Conservation (phyloP, 805 yeast genomes). For the Wickerhamiella alocasiicola region DNA sequence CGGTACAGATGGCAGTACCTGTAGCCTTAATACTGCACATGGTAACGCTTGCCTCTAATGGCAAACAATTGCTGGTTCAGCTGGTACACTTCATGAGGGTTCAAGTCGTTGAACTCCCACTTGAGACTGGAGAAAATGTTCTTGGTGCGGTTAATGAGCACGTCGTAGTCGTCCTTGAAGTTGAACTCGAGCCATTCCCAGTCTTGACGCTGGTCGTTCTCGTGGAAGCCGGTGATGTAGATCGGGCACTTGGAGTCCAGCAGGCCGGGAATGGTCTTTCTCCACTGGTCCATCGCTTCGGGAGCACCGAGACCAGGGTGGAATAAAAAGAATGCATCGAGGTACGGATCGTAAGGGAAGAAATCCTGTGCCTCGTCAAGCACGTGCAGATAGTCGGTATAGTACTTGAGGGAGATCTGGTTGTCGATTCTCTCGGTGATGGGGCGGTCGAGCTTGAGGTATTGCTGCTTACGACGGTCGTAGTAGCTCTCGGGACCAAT, state of each 20-base stretch:
- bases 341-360: conserved; percentile 95
- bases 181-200: conserved; percentile 53
- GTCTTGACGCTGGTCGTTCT: conserved; percentile 58
- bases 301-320: conserved; percentile 89
- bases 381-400: conserved; percentile 84
- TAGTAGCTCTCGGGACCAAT: conserved; percentile 86
- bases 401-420: conserved; percentile 61
- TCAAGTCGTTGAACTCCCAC: conserved; percentile 84
- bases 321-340: conserved; percentile 84
- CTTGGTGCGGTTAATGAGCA: conserved; percentile 55
- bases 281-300: conserved; percentile 70
- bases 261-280: conserved; percentile 69
- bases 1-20: too few relatives aligned
- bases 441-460: conserved; percentile 38
- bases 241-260: conserved; percentile 89
- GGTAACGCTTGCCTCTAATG: conserved; percentile 93
- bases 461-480: conserved; percentile 56
- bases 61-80: conserved; percentile 84
- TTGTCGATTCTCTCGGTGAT: conserved; percentile 61
- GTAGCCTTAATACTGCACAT: conserved; percentile 34
- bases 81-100: conserved; percentile 89
- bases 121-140: conserved; percentile 77
- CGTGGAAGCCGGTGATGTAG: conserved; percentile 81
- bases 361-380: conserved; percentile 86
- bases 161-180: conserved; percentile 60